A percentile compares a stretch with the other conserved stretches of the same genome.
These are phyloP conservation scores for Aspergillus carlsbadensis DNA, from an alignment of 495 filamentous ascomycete genomes.

Conservation along the genomic window DNA sequence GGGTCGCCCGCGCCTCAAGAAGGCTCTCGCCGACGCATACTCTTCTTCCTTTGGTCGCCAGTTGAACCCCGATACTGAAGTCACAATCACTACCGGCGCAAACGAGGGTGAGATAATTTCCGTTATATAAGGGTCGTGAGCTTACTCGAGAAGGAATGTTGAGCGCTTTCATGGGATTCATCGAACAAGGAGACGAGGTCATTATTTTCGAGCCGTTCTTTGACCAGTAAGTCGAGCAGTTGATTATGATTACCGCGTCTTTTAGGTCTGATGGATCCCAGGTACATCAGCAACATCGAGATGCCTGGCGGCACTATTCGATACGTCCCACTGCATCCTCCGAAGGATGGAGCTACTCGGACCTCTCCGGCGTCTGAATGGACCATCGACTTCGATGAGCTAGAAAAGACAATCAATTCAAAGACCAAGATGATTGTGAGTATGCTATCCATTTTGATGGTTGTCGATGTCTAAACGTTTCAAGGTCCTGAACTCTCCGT, in stretches of 20 bases:
- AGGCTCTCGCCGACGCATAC: constrained; percentile 89
- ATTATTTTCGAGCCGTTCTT: constrained; percentile 99
- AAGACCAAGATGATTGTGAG: constrained; percentile 94
- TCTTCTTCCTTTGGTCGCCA: constrained; percentile 77
- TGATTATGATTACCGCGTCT: neutral
- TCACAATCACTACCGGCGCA: constrained; percentile 92
- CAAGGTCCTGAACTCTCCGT: constrained; percentile 47
- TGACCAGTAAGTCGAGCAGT: constrained; percentile 69
- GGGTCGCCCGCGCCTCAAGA: constrained; percentile 83
- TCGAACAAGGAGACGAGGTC: constrained; percentile 92
- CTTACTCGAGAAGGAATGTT: constrained; percentile 63
- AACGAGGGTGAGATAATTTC: constrained; percentile 68
- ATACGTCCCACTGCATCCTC: constrained; percentile 90
- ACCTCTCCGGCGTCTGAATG: constrained; percentile 85
- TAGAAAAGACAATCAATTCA: constrained; percentile 81
- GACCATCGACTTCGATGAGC: constrained; percentile 76
- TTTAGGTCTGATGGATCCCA: constrained; percentile 3
- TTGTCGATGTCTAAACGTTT: constrained; percentile 13
- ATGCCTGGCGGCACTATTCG: constrained; percentile 95
- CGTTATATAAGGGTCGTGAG: neutral
- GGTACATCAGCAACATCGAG: constrained; percentile 94
- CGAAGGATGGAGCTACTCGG: constrained; percentile 73
- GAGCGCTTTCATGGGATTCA: constrained; percentile 95
- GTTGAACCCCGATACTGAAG: constrained; percentile 84
- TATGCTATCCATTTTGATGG: neutral